These are phyloP conservation scores for Trichosanthes truncata DNA, from an alignment of 306 rosid species.

Conservation along the genomic window DNA sequence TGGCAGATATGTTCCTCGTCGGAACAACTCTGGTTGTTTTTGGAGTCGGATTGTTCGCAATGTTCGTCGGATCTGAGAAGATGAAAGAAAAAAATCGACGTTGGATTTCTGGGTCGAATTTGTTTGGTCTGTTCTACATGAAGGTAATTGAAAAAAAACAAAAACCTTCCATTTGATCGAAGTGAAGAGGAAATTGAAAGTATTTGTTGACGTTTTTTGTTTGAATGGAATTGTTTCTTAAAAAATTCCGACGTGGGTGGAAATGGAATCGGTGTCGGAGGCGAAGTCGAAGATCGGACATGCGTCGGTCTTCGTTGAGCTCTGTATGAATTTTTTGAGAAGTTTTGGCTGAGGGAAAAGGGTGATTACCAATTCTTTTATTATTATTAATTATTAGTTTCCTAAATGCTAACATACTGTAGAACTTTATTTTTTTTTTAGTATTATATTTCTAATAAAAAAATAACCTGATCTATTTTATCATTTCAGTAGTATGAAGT, in stretches of 20 bases:
- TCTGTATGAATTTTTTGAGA: neutral
- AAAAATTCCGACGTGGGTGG: slow-evolving; percentile 35
- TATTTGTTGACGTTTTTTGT: neutral
- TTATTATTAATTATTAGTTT: neutral
- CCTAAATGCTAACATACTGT: neutral
- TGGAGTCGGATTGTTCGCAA: slow-evolving; percentile 34
- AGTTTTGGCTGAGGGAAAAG: neutral
- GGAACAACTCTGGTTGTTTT: slow-evolving; percentile 44
- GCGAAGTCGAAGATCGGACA: slow-evolving; percentile 46
- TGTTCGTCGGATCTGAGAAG: slow-evolving; percentile 31
- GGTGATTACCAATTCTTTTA: neutral
- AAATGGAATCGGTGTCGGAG: slow-evolving; percentile 28
- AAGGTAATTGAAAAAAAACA: slow-evolving; percentile 19
- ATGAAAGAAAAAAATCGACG: slow-evolving; percentile 10
- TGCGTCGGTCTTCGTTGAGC: neutral
- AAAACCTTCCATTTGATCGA: neutral
- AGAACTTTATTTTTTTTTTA: neutral
- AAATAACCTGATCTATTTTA: too few relatives aligned
- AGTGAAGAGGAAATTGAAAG: neutral
- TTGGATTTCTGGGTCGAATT: slow-evolving; percentile 22
- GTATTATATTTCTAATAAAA: too few relatives aligned
- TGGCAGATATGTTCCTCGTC: slow-evolving; percentile 41
- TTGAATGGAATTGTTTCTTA: slow-evolving; percentile 1
- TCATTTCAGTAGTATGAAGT: too few relatives aligned
- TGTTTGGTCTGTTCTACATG: slow-evolving; percentile 32